Base-by-base conservation (phyloP, 306 rosid species). In the Prunus dulcis region DNA sequence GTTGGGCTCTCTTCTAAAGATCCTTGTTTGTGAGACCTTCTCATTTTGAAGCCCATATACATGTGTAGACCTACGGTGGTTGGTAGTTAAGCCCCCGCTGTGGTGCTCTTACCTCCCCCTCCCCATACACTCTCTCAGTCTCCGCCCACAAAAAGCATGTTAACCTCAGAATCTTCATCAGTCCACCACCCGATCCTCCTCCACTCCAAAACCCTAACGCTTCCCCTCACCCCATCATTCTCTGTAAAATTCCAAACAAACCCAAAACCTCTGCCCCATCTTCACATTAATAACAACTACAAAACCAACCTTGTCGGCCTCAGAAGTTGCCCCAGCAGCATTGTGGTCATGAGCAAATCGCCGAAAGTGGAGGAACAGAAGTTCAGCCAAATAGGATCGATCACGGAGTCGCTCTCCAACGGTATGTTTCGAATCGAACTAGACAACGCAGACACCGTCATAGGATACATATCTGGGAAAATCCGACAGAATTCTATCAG, bases 401-500 rank as follows among this genome's bases (percentile, higher is more conserved):
- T 87, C 51, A 64, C 78, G 4, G 91, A 87, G 80, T 84, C 91
- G 13, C 91, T 87, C 8, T 85, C 87, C 19, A 84, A 87, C 41
- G 91, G 91, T 22, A 84, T 87, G 87, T 87, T 87, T 63, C 81
- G 88, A 34, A 83, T 87, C 66, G 69, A 62, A 50, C 69, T 87
- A 81, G 91, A 87, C 57, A 87, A 84, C 62, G 79, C 76, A 18
- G 91, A 84, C 77, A 82, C 65, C 34, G 80, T 87, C 72, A 78
- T 87, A 41, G 91, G 91, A 64, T 87, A 87, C 77, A 87, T 87
- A 17, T 87, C 82, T 34, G 87, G 88, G 63, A 84, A 79, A 57
- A 87, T 87, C 79, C 84, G 91, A 17, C 84, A 87, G 91, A 87
- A 82, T 74, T 87, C 78, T 28, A 86, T 87, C 13, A 80, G 88